These are phyloP conservation scores for Crocinoboletus sp. DNA, from an alignment of 1,284 basidiomycete genomes.

Conservation along the genomic window DNA sequence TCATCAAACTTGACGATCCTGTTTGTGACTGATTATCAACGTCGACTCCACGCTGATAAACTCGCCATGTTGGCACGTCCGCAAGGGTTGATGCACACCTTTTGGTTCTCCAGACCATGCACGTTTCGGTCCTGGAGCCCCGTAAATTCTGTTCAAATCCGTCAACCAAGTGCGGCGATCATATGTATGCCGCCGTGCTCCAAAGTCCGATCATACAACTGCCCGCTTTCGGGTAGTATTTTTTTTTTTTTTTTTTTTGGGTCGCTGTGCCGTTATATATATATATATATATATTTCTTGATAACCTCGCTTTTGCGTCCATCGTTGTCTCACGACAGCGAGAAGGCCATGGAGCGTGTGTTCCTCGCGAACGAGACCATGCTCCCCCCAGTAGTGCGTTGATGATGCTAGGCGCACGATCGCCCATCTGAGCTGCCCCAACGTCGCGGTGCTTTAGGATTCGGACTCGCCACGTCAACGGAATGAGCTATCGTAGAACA, in stretches of 20 bases:
- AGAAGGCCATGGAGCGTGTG: not conserved
- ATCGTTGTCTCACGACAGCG: not conserved
- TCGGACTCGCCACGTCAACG: too few species aligned
- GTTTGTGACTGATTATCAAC: not conserved
- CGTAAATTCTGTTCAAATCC: not conserved
- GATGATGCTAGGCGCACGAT: too few species aligned
- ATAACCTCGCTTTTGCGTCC: not conserved
- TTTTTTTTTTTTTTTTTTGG: too few species aligned
- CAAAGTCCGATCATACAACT: not conserved
- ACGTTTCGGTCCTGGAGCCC: too few species aligned
- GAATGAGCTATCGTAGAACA: too few species aligned
- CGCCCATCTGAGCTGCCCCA: too few species aligned
- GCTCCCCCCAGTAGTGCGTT: not conserved
- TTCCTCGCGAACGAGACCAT: not conserved
- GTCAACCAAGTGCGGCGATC: conserved; percentile 13
- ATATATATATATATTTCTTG: too few species aligned
- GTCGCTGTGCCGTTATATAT: conserved; percentile 1
- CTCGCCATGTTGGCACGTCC: not conserved
- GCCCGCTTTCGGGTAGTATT: conserved; percentile 2
- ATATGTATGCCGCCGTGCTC: not conserved
- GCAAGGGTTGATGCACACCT: not conserved
- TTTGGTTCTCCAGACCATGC: too few species aligned
- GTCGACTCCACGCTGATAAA: not conserved
- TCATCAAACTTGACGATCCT: conserved; percentile 3
- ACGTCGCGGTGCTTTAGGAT: too few species aligned